Evolutionary conservation across 805 yeast species (phyloP).

Genomic region (Ogataea methylovora): DNA sequence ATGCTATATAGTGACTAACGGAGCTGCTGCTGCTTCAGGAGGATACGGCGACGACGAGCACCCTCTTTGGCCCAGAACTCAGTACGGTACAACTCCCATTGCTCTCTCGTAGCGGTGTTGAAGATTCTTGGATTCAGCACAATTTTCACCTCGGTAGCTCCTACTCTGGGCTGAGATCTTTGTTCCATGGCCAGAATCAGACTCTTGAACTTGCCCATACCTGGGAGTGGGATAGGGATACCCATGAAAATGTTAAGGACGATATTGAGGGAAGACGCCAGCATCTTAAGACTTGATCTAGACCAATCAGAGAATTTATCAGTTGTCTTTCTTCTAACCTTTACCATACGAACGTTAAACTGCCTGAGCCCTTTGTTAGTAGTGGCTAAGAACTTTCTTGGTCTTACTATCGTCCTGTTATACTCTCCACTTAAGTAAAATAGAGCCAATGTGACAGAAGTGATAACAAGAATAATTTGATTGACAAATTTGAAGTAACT

Average conservation of each 20-base stretch:
- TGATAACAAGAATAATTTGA: conserved; percentile 54
- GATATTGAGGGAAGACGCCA: neutral
- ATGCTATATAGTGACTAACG: no score
- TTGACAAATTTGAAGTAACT: conserved; percentile 31
- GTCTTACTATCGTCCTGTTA: conserved; percentile 72
- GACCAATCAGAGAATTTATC: conserved; percentile 18
- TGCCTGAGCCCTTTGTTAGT: conserved; percentile 87
- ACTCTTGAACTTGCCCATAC: neutral
- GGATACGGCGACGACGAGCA: conserved; percentile 41
- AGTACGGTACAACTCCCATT: conserved; percentile 90
- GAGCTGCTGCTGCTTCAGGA: conserved; percentile 8
- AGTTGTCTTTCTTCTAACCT: conserved; percentile 33
- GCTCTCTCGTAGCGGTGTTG: conserved; percentile 76
- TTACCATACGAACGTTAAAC: conserved; percentile 70
- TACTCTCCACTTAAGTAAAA: conserved; percentile 90
- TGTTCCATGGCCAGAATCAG: conserved; percentile 8
- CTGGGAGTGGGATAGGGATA: neutral
- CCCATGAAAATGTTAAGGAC: no score
- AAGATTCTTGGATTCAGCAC: conserved; percentile 78
- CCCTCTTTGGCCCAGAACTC: conserved; percentile 92
- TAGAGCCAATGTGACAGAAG: conserved; percentile 59
- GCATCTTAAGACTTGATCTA: conserved; percentile 7
- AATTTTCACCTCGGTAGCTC: conserved; percentile 72
- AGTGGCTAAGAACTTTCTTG: conserved; percentile 69
- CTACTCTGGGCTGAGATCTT: conserved; percentile 53